Conservation (phyloP, 164 flowering plant species). For the Nymphaea thermarum region DNA sequence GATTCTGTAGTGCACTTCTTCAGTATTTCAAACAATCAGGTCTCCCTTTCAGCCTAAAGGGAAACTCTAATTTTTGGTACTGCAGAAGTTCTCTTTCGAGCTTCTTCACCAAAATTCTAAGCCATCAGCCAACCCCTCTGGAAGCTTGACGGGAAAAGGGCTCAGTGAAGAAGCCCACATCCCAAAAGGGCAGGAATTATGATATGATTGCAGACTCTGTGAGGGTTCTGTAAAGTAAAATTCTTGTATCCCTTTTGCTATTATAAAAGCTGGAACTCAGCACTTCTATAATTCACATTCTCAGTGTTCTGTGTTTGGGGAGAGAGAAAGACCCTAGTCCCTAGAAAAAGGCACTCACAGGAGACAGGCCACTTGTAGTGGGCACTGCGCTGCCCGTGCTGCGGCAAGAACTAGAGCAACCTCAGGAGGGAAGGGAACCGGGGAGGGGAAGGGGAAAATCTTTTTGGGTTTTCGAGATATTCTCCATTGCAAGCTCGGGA, state of each 20-base stretch:
- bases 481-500: neutral
- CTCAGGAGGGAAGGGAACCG: neutral
- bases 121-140: neutral
- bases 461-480: neutral
- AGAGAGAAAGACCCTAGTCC: neutral
- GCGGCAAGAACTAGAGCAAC: neutral
- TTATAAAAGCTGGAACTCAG: neutral
- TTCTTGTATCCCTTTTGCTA: neutral
- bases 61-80: neutral
- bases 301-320: neutral
- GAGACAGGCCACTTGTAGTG: neutral
- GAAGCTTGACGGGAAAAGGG: neutral
- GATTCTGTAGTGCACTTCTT: neutral
- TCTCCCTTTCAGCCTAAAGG: neutral
- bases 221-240: neutral
- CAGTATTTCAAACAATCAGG: neutral
- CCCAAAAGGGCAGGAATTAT: neutral
- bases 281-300: neutral
- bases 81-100: neutral
- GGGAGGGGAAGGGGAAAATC: neutral
- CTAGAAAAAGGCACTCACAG: neutral
- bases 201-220: neutral
- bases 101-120: neutral
- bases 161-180: neutral
- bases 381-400: neutral